Evolutionary conservation across 2,329 filamentous ascomycete genomes (phyloP).

Genomic region (Colletotrichum sp.): DNA sequence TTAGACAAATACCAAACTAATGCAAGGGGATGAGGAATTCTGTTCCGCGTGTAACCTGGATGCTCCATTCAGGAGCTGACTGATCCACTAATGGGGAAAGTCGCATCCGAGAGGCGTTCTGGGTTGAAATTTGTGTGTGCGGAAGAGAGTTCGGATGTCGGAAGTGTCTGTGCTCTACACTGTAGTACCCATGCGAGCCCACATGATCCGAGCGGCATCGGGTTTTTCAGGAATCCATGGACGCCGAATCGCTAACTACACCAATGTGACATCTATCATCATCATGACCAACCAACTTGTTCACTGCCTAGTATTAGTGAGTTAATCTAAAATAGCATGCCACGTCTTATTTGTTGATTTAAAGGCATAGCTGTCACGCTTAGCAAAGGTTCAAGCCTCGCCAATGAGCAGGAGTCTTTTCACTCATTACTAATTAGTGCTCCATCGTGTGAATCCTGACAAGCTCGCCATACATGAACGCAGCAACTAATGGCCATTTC

Average conservation of each 20-base stretch:
- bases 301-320: not conserved
- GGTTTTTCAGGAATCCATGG: not conserved
- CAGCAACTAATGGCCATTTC: not conserved
- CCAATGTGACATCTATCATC: not conserved
- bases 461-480: not conserved
- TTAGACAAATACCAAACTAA: conserved; percentile 2
- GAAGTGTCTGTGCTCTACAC: not conserved
- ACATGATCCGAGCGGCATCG: not conserved
- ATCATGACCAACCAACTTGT: not conserved
- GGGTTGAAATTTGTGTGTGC: not conserved
- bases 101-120: not conserved
- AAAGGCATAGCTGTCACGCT: not conserved
- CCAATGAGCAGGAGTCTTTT: not conserved
- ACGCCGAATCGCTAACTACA: not conserved
- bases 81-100: conserved; percentile 15
- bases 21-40: not conserved
- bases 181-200: not conserved
- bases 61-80: not conserved
- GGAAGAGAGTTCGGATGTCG: conserved; percentile 5
- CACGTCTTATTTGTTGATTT: not conserved
- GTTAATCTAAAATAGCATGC: not conserved
- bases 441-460: not conserved
- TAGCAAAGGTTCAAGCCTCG: not conserved
- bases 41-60: not conserved
- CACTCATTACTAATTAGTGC: not conserved